These are phyloP conservation scores for Citrus maxima DNA, from an alignment of 345 rosid genomes.

Conservation along the genomic window DNA sequence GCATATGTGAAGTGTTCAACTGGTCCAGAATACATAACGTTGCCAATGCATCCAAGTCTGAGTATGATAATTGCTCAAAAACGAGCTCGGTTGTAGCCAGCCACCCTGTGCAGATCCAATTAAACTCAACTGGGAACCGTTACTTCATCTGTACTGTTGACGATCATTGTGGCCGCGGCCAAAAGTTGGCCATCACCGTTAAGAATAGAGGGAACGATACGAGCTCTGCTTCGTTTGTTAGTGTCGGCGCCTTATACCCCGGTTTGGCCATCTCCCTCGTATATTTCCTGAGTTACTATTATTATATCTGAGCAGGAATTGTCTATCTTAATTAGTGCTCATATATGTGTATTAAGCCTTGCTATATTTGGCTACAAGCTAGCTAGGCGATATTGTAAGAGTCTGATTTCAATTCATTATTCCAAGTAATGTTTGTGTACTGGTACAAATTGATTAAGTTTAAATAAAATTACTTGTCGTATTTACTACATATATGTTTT, in stretches of 20 bases:
- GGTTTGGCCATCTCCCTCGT: background rate
- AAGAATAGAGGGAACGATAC: background rate
- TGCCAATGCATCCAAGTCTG: slow-evolving; percentile 9
- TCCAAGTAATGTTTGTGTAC: no score
- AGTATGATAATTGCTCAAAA: slow-evolving; percentile 23
- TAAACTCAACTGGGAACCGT: slow-evolving; percentile 4
- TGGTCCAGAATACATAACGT: slow-evolving; percentile 25
- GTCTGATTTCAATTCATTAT: no score
- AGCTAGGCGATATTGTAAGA: no score
- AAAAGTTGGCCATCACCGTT: slow-evolving; percentile 24
- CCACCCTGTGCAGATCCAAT: background rate
- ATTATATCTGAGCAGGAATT: background rate
- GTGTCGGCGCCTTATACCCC: background rate
- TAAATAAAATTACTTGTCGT: no score
- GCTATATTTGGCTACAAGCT: no score
- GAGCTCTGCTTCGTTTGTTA: background rate
- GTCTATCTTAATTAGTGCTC: no score
- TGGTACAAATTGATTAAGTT: no score
- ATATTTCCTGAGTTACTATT: background rate
- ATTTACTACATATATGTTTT: no score
- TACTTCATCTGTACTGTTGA: slow-evolving; percentile 29
- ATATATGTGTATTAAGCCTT: no score
- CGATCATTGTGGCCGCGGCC: slow-evolving; percentile 27
- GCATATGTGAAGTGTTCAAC: slow-evolving; percentile 12
- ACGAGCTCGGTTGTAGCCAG: background rate